These are phyloP conservation scores for Cercospora sojina DNA, from an alignment of 2,329 filamentous ascomycete genomes.

Conservation along the genomic window DNA sequence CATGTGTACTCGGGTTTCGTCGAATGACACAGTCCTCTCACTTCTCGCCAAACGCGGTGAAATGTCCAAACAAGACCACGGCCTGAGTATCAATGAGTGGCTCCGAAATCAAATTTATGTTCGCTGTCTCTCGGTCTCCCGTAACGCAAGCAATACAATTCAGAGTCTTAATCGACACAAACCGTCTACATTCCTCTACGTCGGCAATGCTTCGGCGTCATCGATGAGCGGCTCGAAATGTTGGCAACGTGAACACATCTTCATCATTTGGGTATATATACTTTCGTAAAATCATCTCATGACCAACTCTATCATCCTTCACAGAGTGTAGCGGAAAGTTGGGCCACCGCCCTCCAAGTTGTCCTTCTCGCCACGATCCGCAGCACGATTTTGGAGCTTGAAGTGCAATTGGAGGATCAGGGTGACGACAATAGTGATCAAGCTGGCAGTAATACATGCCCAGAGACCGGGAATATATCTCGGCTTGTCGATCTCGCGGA, in stretches of 20 bases:
- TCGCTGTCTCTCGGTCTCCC: background rate
- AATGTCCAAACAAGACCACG: background rate
- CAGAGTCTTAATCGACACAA: background rate
- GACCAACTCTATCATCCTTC: background rate
- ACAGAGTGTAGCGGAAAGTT: slow-evolving; percentile 37
- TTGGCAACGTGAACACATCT: background rate
- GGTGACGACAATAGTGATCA: slow-evolving; percentile 26
- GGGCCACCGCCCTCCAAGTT: slow-evolving; percentile 32
- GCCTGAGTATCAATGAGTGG: background rate
- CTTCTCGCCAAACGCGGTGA: background rate
- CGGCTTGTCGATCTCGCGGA: slow-evolving; percentile 24
- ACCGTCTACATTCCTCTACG: background rate
- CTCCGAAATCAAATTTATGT: background rate
- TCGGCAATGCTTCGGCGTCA: background rate
- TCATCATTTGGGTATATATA: background rate
- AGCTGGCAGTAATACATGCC: slow-evolving; percentile 27
- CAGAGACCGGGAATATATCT: slow-evolving; percentile 29
- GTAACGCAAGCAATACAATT: background rate
- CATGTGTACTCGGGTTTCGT: too few relatives aligned
- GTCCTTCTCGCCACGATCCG: slow-evolving; percentile 23
- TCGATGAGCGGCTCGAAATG: too few relatives aligned
- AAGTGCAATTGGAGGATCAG: slow-evolving; percentile 24
- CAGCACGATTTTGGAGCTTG: slow-evolving; percentile 26
- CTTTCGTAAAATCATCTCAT: background rate
- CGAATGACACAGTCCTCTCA: background rate